Evolutionary conservation across 768 basidiomycete genomes (phyloP), one percentile per base, ranked within the genome.

Genomic region (Amyloporia xantha): DNA sequence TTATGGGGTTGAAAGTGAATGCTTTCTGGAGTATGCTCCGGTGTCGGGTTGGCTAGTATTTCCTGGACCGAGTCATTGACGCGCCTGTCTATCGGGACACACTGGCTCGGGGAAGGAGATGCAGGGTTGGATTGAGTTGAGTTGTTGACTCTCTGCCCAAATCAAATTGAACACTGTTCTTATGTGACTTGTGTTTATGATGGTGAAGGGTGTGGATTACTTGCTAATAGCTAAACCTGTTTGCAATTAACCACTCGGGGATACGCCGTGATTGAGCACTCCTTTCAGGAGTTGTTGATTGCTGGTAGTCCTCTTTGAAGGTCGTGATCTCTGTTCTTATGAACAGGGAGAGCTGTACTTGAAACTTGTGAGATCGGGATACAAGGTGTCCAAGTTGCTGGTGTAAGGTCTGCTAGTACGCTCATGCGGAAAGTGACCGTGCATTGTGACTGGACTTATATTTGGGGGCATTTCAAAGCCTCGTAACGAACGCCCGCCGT

Each of bases 321-420:
- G 61, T 55, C 53, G 54, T 57, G 62, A 68, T 62, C 52, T 49
- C 53, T 53, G 64, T 62, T 54, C 54, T 46, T n/a, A 47, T 51
- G 61, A 56, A 65, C 62, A 54, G 48, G 58, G 62, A 54, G 61
- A 66, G 58, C 61, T 56, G 54, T 44, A 53, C 56, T 54, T 66
- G 66, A 70, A 71, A 67, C 63, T 64, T 72, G 72, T 71, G 72
- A 70, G 71, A 63, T 59, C 67, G 69, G 71, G 69, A 66, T 65
- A 69, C 62, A 69, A 71, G 70, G 69, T 60, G 68, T 64, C 65
- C 65, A 55, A 53, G 50, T 58, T 56, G 60, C 55, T 46, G 50
- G 52, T 50, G 53, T 33, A 45, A 23, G 48, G 39, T 50, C 23
- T 38, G 51, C 38, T 36, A 51, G 51, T 56, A 54, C 50, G 24